Percentiles rank a stretch among this genome's conserved stretches.
These are phyloP conservation scores for Hygrocybe coccinea DNA, from an alignment of 768 basidiomycete genomes.

Conservation along the genomic window DNA sequence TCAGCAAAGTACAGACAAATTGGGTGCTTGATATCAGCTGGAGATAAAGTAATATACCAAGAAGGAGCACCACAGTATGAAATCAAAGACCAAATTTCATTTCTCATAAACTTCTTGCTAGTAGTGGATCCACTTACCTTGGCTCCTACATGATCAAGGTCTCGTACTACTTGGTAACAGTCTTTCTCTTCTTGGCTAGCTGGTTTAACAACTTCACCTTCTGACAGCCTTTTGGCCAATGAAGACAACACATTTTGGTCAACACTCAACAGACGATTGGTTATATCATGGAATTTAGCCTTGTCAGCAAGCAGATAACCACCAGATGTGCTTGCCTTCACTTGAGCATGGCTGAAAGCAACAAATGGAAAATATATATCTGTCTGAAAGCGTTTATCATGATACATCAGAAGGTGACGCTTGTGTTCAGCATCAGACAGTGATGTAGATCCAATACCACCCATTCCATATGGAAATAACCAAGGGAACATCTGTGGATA, in stretches of 20 bases:
- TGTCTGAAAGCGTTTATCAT: constrained; percentile 37
- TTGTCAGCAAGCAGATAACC: constrained; percentile 27
- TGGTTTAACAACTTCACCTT: constrained; percentile 22
- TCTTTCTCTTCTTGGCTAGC: constrained; percentile 28
- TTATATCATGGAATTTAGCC: constrained; percentile 22
- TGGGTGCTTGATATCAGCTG: neutral
- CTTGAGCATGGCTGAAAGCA: constrained; percentile 38
- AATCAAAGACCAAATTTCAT: constrained; percentile 16
- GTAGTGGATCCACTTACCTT: constrained; percentile 27
- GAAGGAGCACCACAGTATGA: constrained; percentile 18
- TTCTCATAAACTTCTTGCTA: constrained; percentile 18
- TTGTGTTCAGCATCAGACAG: constrained; percentile 21
- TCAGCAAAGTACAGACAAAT: constrained; percentile 30
- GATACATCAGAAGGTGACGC: constrained; percentile 28
- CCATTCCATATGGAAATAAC: constrained; percentile 36
- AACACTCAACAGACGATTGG: constrained; percentile 17
- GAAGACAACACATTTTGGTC: constrained; percentile 18
- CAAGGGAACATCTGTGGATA: constrained; percentile 39
- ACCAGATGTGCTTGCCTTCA: constrained; percentile 24
- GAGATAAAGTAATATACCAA: constrained; percentile 15
- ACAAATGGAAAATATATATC: constrained; percentile 35
- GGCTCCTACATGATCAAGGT: constrained; percentile 33
- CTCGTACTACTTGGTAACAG: constrained; percentile 30
- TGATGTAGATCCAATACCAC: constrained; percentile 22
- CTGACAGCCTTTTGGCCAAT: constrained; percentile 18